Conservation (phyloP, 495 filamentous ascomycete species). For the Extremus antarcticus region DNA sequence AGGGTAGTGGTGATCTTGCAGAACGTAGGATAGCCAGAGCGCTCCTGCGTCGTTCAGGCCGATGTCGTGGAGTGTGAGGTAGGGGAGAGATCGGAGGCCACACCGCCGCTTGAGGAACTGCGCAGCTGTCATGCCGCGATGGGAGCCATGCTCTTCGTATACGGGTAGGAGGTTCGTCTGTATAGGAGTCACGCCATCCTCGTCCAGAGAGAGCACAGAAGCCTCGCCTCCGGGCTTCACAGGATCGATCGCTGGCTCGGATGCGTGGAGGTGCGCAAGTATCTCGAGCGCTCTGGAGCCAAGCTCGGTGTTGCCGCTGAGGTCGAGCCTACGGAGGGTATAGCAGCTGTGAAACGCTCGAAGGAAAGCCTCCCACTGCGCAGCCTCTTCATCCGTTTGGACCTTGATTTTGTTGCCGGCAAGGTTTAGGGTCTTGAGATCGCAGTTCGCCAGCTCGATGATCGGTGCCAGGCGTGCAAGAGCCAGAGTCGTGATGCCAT, state of each 20-base stretch:
- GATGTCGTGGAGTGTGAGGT: slow-evolving; percentile 33
- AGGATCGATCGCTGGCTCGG: slow-evolving; percentile 22
- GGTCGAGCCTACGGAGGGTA: slow-evolving; percentile 36
- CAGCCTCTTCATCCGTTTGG: slow-evolving; percentile 25
- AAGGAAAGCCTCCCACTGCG: slow-evolving; percentile 37
- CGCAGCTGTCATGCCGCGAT: slow-evolving; percentile 16
- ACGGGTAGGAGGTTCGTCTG: background rate
- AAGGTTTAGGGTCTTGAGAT: slow-evolving; percentile 39
- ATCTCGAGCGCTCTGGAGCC: slow-evolving; percentile 36
- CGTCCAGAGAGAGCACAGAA: slow-evolving; percentile 6
- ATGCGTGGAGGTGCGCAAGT: slow-evolving; percentile 34
- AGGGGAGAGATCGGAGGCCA: slow-evolving; percentile 39
- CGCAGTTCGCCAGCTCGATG: slow-evolving; percentile 29
- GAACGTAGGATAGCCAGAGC: slow-evolving; percentile 36
- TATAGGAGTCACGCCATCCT: background rate
- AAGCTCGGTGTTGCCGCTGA: slow-evolving; percentile 34
- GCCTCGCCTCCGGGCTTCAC: background rate
- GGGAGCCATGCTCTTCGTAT: too few species aligned
- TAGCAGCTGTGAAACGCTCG: slow-evolving; percentile 35
- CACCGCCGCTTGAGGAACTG: slow-evolving; percentile 28
- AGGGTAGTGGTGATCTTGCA: slow-evolving; percentile 34
- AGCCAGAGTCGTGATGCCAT: slow-evolving; percentile 31
- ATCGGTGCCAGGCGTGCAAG: slow-evolving; percentile 33
- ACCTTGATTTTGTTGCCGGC: slow-evolving; percentile 37
- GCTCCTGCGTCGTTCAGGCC: slow-evolving; percentile 32